Percentiles rank a stretch among this genome's conserved stretches.
Evolutionary conservation across 148 eudicot genomes (phyloP).

Genomic region (Pharnaceum exiguum): DNA sequence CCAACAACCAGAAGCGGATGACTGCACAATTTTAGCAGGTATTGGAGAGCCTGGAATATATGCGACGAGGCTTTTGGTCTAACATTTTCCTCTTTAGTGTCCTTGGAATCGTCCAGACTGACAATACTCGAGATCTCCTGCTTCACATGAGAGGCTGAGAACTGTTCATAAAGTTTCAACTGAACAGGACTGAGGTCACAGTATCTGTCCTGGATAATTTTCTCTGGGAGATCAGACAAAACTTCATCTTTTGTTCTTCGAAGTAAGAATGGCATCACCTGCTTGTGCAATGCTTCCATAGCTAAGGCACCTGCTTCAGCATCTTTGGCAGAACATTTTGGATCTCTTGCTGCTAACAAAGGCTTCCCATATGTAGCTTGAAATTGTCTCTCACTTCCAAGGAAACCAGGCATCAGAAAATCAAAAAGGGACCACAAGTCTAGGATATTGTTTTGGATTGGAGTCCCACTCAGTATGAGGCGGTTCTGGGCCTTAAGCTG

Average conservation of each 20-base stretch:
- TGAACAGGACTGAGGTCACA: constrained; percentile 95
- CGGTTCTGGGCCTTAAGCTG: constrained; percentile 95
- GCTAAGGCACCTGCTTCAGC: constrained; percentile 97
- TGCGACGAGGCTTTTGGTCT: constrained; percentile 79
- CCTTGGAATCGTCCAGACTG: constrained; percentile 44
- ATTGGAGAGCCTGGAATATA: constrained; percentile 96
- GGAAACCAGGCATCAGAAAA: constrained; percentile 99
- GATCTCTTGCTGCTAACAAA: constrained; percentile 83
- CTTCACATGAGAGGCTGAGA: constrained; percentile 79
- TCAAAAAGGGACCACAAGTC: constrained; percentile 99
- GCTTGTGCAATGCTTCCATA: constrained; percentile 99
- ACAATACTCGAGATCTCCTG: constrained; percentile 82
- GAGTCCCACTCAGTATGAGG: constrained; percentile 96
- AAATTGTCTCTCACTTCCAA: constrained; percentile 96
- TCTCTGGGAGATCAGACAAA: constrained; percentile 96
- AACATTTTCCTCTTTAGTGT: constrained; percentile 44
- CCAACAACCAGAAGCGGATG: constrained; percentile 92
- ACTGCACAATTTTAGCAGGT: constrained; percentile 92
- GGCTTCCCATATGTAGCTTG: constrained; percentile 97
- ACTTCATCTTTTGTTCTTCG: constrained; percentile 97
- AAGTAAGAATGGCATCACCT: constrained; percentile 98
- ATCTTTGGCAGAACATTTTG: constrained; percentile 97
- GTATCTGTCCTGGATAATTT: constrained; percentile 96
- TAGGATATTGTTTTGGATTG: constrained; percentile 97
- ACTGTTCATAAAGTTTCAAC: constrained; percentile 87